These are phyloP conservation scores for Taphrina pruni DNA, from an alignment of 1,139 yeast genomes.

Conservation along the genomic window DNA sequence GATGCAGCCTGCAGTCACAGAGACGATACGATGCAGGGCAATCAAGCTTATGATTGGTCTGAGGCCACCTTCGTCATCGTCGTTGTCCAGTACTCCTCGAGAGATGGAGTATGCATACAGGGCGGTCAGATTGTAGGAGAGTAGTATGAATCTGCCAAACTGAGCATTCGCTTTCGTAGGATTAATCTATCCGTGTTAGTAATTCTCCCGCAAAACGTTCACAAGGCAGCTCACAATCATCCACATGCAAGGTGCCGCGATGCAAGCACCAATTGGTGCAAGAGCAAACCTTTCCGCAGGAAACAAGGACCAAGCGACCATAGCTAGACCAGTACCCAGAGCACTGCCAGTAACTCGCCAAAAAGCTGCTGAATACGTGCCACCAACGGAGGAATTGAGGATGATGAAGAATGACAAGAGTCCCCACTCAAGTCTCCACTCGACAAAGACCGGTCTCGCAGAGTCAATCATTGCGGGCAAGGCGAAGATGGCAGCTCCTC, in stretches of 20 bases:
- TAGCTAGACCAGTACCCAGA: slow-evolving; percentile 70
- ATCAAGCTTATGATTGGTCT: slow-evolving; percentile 73
- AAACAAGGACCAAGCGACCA: slow-evolving; percentile 62
- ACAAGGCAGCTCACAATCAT: slow-evolving; percentile 65
- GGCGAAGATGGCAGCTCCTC: slow-evolving; percentile 73
- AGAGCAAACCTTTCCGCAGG: slow-evolving; percentile 65
- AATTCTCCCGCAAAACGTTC: neutral
- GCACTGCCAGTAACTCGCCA: slow-evolving; percentile 78
- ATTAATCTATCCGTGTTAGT: slow-evolving; percentile 53
- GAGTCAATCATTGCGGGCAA: slow-evolving; percentile 69
- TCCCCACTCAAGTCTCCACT: slow-evolving; percentile 87
- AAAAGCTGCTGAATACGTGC: slow-evolving; percentile 73
- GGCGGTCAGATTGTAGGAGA: slow-evolving; percentile 80
- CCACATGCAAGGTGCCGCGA: slow-evolving; percentile 69
- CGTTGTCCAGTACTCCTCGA: slow-evolving; percentile 62
- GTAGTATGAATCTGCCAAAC: slow-evolving; percentile 68
- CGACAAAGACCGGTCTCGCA: slow-evolving; percentile 61
- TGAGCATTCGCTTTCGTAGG: slow-evolving; percentile 48
- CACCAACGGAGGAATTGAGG: slow-evolving; percentile 87
- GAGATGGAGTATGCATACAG: slow-evolving; percentile 75
- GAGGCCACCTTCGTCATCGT: slow-evolving; percentile 71
- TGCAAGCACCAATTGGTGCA: slow-evolving; percentile 63
- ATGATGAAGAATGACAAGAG: slow-evolving; percentile 78
- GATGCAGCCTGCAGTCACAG: slow-evolving; percentile 73
- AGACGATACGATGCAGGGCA: slow-evolving; percentile 73